Base-by-base conservation (phyloP, 768 basidiomycete species). In the Termitomyces bulborhizus region DNA sequence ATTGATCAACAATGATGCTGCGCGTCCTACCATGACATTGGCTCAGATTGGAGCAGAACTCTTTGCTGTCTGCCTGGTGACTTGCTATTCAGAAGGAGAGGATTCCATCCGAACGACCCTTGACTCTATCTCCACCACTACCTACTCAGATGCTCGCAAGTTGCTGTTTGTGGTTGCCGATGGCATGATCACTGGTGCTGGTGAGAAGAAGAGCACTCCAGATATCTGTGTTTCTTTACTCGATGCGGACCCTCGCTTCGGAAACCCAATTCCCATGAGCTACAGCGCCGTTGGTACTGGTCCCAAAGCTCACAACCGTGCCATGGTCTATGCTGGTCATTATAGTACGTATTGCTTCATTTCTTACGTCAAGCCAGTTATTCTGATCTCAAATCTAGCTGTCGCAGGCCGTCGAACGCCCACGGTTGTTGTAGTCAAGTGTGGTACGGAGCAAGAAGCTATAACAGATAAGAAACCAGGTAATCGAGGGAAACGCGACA, bases 251-350 rank as follows among this genome's bases (percentile, higher is more conserved):
- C 88, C 91, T 26, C 80, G 97, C 13, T 99, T 98, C 65, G 97
- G 96, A 26, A 93, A 97, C 63, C 97, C 97, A 2, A 83, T 84
- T 44, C 93, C 96, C 4, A 96, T 98, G 95, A 85, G 80, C 58
- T 99, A 98, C 66, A 72, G 80, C 54, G 90, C 97, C 2, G 93
- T 99, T 29, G 97, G 93, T 2, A 82, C 87, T 8, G 96, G 97
- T 2, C 72, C 83, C 18, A 98, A 98, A 75, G 80, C 79, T 51
- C 86, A 94, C 66, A 99, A 99, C 63, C 81, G 93, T 53, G 96
- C 96, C 6, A 91, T 97, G 91, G 90, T 98, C 18, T 98, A 99
- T 75, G 97, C 97, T 50, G 97, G 97, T n/a, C 96, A 99, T 75
- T 98, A 98, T 71, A 90, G 93, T 95, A 69, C 67, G 93, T 81